Evolutionary conservation across 2,329 filamentous ascomycete genomes (phyloP).

Genomic region (Aspergillus fischeri): DNA sequence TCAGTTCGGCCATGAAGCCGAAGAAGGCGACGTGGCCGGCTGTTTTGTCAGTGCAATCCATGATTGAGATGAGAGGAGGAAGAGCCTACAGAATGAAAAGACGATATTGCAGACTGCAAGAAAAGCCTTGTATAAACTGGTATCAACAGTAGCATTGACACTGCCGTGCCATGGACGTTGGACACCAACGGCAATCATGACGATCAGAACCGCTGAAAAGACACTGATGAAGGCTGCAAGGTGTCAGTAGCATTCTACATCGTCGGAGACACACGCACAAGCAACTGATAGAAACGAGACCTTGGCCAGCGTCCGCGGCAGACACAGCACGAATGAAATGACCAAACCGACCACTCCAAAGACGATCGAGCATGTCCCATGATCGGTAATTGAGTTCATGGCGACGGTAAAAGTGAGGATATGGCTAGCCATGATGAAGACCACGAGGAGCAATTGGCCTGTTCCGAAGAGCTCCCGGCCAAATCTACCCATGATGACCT

Average conservation of each 20-base stretch:
- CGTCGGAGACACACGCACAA: conserved; percentile 33
- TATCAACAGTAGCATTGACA: conserved; percentile 30
- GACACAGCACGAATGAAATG: conserved; percentile 53
- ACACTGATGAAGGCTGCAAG: conserved; percentile 57
- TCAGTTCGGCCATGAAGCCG: conserved; percentile 60
- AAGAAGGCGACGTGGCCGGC: conserved; percentile 64
- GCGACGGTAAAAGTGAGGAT: conserved; percentile 64
- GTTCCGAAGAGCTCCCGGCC: conserved; percentile 58
- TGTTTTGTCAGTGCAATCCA: conserved; percentile 3
- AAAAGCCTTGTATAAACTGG: conserved; percentile 51
- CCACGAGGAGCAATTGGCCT: conserved; percentile 58
- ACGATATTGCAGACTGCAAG: conserved; percentile 62
- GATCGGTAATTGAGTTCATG: conserved; percentile 58
- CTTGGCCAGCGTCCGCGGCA: conserved; percentile 58
- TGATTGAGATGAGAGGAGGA: conserved; percentile 19
- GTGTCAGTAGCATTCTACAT: background rate
- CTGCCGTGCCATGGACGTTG: conserved; percentile 35
- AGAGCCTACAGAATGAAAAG: conserved; percentile 57
- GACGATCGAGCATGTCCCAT: conserved; percentile 58
- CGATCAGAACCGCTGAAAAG: conserved; percentile 57
- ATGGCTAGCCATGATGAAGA: conserved; percentile 66
- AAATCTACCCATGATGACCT: conserved; percentile 55
- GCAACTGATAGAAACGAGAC: conserved; percentile 57
- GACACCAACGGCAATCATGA: conserved; percentile 61
- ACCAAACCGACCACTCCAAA: conserved; percentile 55